phyloP scores from a whole-genome alignment of 2,329 filamentous ascomycete species.

The Dactylellina sp. region DNA sequence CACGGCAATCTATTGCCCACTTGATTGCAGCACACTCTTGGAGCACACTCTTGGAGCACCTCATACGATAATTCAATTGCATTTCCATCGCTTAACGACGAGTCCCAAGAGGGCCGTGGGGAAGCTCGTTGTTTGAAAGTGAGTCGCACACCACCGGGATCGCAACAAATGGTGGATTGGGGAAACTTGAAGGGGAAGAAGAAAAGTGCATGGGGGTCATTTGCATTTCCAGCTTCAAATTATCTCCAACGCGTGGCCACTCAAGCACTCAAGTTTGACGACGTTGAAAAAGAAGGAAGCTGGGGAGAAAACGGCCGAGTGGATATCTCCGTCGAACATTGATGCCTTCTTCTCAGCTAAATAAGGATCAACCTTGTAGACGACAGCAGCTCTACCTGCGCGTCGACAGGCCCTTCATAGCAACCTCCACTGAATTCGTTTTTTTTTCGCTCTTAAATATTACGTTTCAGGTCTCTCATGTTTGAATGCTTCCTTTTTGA shows the following conservation, averaged over 20 bases:
- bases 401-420: conserved; percentile 15
- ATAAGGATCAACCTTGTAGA: conserved; percentile 50
- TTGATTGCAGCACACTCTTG: conserved; percentile 4
- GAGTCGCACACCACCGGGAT: conserved; percentile 48
- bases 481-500: conserved; percentile 34
- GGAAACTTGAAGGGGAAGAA: conserved; percentile 29
- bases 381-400: conserved; percentile 19
- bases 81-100: conserved; percentile 28
- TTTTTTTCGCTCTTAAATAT: conserved; percentile 42
- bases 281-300: conserved; percentile 53
- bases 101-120: conserved; percentile 39
- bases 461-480: conserved; percentile 40
- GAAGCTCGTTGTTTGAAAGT: conserved; percentile 55
- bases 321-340: conserved; percentile 39
- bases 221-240: conserved; percentile 5
- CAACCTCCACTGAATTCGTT: no score
- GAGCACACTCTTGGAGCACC: conserved; percentile 30
- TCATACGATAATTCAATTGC: conserved; percentile 50
- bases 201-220: conserved; percentile 54
- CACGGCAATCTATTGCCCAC: conserved; percentile 43
- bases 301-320: conserved; percentile 35
- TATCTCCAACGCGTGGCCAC: conserved; percentile 22
- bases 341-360: conserved; percentile 33
- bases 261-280: neutral
- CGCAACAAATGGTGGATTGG: conserved; percentile 27